These are phyloP conservation scores for Xylaria sp. DNA, from an alignment of 2,329 filamentous ascomycete genomes.

Conservation along the genomic window DNA sequence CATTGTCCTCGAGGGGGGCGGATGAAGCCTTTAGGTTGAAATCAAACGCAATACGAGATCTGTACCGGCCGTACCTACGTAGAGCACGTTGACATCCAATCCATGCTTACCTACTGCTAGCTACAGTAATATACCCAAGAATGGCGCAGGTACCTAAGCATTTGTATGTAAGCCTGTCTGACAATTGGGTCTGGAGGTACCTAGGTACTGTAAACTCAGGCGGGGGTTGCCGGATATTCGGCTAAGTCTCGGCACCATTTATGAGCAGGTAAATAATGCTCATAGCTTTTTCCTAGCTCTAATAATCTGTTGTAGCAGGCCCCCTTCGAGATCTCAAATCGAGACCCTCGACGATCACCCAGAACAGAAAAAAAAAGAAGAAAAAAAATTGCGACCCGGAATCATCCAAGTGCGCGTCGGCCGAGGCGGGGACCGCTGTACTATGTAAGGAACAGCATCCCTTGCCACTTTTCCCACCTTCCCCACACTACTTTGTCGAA, in stretches of 20 bases:
- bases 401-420: background rate
- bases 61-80: no score
- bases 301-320: background rate
- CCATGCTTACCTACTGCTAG: no score
- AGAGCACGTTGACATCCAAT: no score
- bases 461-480: no score
- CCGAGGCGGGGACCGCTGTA: background rate
- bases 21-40: no score
- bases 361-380: background rate
- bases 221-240: background rate
- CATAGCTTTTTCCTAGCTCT: background rate
- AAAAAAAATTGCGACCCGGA: background rate
- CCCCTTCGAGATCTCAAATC: conserved; percentile 17
- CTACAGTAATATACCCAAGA: no score
- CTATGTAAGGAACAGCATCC: no score
- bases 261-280: background rate
- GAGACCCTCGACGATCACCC: background rate
- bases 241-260: background rate
- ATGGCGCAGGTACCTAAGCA: background rate
- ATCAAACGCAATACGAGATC: no score
- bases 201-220: background rate
- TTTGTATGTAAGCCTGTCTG: background rate
- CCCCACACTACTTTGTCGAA: no score
- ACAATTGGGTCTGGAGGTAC: no score
- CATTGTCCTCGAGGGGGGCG: no score